Base-by-base conservation (phyloP, 768 basidiomycete genomes). In the Amanita exitialis region DNA sequence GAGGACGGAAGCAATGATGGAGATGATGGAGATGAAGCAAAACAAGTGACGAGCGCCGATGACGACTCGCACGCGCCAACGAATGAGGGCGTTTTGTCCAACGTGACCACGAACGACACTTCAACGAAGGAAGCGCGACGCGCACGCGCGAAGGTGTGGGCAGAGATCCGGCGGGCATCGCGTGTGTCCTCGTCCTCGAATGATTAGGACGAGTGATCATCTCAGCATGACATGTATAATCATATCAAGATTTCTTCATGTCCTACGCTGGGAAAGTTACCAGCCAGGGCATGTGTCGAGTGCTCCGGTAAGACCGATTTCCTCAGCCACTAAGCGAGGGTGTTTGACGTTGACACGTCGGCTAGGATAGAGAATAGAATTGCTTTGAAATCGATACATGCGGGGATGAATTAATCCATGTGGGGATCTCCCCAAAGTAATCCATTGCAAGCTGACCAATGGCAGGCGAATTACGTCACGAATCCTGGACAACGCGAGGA, bases 61-160 rank as follows among this genome's bases (percentile, higher is more conserved):
- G 15, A 12, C 34, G 7, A 25, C 21, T 4, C 37, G 12, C 42
- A 41, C 41, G 38, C 47, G 30, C 42, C 37, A 21, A 27, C 35
- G 20, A 13, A 6, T n/a, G 41, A 25, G 13, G 46, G 20, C 32
- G 30, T 52, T 12, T 15, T 49, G 8, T 23, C 39, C 20, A 23
- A 48, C 28, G 3, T 30, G 47, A 23, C 41, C 15, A 27, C 9
- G 36, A 53, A 47, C 7, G 61, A 56, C 6, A 62, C 61, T 18
- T 62, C 63, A 3, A 58, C 66, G 18, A 74, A 70, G 56, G 74
- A 74, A 52, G 76, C 73, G 2, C 68, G 81, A n/a, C 69, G 80
- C 10, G 69, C 68, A 18, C 71, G 76, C 52, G 78, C 80, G 8
- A 77, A 71, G 58, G 72, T 78, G 54, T 84, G 82, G 82, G 68